Evolutionary conservation across 2,329 filamentous ascomycete species (phyloP), one percentile per base, ranked within the genome.

Genomic region (Cadophora malorum): DNA sequence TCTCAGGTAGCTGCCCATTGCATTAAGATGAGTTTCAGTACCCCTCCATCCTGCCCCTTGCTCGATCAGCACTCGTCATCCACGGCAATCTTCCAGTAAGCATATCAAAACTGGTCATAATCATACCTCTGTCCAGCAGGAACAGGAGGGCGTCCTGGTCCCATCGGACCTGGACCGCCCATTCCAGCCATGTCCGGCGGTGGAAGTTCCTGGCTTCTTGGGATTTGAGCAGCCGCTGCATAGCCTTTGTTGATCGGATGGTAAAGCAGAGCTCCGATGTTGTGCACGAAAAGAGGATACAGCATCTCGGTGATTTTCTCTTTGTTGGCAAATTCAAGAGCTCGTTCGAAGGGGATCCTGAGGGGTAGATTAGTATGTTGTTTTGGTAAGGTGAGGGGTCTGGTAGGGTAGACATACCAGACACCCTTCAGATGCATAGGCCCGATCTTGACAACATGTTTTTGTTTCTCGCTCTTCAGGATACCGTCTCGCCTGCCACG

Each of bases 381-480:
- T 4, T 7, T 35, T 59, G n/a, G 10, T 14, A 56, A 16, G 16
- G 45, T 12, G 41, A 12, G n/a, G 28, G 53, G 41, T 47, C 28
- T 31, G 12, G 45, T 10, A 38, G 53, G 33, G 53, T 49, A 38
- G 23, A 83, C 90, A 81, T 86, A 96, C 93, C 94, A 97, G 72
- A 97, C 94, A 77, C 95, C 95, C 83, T 98, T 98, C 49, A 98
- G 83, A 78, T 98, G 96, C 96, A 98, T 98, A 2, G 95, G 95
- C 0, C 95, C 95, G 78, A 98, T 98, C 83, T 98, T 98, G 68
- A 98, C 95, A 19, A 98, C 95, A 79, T 97, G 94, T 73, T 96
- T 90, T 63, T 94, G 89, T 81, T 98, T 98, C 81, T 98, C 96
- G 78, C 94, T 97, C 83, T 98, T 98, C 67, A 98, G 81, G 72